Evolutionary conservation across 2,329 filamentous ascomycete genomes (phyloP).

Genomic region (Fusarium verticillioides): DNA sequence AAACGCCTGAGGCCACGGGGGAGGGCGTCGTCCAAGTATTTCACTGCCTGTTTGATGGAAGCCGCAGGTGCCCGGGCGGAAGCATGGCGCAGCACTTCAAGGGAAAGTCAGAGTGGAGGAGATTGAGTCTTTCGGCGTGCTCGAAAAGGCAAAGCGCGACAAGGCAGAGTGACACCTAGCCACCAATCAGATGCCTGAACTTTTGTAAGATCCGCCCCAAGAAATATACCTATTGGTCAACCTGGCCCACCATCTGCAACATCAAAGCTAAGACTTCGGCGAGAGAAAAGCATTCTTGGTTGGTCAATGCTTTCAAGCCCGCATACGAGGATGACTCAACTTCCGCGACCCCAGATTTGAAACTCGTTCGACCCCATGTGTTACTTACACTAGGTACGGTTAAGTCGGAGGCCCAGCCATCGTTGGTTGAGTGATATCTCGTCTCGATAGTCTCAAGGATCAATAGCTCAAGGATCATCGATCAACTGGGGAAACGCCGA

Average conservation of each 20-base stretch:
- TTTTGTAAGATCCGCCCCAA: constrained; percentile 17
- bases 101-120: constrained; percentile 37
- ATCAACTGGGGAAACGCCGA: neutral
- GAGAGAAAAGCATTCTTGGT: constrained; percentile 46
- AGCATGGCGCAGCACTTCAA: constrained; percentile 46
- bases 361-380: constrained; percentile 18
- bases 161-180: neutral
- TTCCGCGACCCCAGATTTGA: constrained; percentile 42
- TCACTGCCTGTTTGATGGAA: constrained; percentile 45
- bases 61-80: constrained; percentile 29
- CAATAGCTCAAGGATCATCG: constrained; percentile 1
- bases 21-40: constrained; percentile 51
- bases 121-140: constrained; percentile 59
- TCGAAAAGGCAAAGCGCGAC: constrained; percentile 51
- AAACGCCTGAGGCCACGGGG: constrained; percentile 49
- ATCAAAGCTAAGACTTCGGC: constrained; percentile 49
- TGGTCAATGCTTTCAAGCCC: constrained; percentile 46
- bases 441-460: neutral
- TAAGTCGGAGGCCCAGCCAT: neutral
- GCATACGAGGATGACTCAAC: constrained; percentile 48
- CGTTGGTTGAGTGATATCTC: neutral
- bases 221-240: constrained; percentile 43
- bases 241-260: constrained; percentile 42
- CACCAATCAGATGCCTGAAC: constrained; percentile 44
- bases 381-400: neutral